Evolutionary conservation across 192 early-diverging fungal species (phyloP), one percentile per base, ranked within the genome.

Genomic region (Coemansia sp.): DNA sequence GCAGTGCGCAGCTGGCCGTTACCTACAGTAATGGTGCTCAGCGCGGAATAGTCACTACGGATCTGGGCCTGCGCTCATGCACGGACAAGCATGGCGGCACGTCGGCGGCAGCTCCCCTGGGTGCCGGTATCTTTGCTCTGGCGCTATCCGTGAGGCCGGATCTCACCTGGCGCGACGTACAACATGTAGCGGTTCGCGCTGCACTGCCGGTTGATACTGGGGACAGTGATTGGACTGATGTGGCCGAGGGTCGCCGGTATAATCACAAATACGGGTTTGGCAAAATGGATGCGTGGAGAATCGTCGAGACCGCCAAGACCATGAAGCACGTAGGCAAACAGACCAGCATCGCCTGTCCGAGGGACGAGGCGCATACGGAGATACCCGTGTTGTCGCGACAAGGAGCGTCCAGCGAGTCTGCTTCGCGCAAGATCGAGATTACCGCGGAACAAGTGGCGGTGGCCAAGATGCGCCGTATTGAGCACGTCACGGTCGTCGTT

Each of bases 251-350:
- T 13, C 88, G 93, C 25, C 68, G 73, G 58, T 97, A 88, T 79
- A 95, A 91, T 79, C 93, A 98, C 85, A 93, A 93, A 57, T 99
- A 87, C 65, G 97, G 97, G 0, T 99, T 92, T 73, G 97, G 97
- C 20, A 92, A 87, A 55, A 66, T 98, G 48, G 93, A 99, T 77
- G 91, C 90, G 1, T 91, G 86, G 62, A 76, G 73, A 23, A 85
- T 96, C 6, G 90, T 99, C 12, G 88, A 95, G 57, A 81, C 83
- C 7, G 92, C 95, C 0, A 90, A 87, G 62, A 80, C 79, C 0
- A 89, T 88, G 62, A 62, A 74, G 35, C 85, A 79, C 11, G 86
- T 97, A 4, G 76, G 85, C 35, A 73, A 82, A 2, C 94, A 95
- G 68, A 88, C 88, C 5, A 65, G 56, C 11, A 76, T 91, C 45